Percentiles rank a stretch among this genome's conserved stretches.
Evolutionary conservation across 345 rosid species (phyloP).

Genomic region (Firmiana major): DNA sequence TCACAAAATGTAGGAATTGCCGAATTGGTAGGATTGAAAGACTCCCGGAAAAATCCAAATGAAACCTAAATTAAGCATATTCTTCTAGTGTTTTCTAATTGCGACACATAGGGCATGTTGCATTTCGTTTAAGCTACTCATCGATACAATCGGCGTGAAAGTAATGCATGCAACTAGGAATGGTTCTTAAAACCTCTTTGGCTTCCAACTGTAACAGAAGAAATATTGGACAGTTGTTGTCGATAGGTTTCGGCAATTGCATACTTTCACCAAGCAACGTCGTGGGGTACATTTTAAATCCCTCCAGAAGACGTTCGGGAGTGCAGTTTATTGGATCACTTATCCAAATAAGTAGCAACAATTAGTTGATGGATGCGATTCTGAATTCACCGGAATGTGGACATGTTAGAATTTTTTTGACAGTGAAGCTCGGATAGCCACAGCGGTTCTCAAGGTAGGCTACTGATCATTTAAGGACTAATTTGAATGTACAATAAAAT

Average conservation of each 20-base stretch:
- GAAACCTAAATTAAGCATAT: background rate
- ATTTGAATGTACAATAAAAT: no score
- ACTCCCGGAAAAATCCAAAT: no score
- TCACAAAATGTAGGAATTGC: no score
- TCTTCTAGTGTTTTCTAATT: background rate
- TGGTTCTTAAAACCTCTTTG: background rate
- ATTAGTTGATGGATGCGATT: constrained; percentile 3
- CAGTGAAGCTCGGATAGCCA: constrained; percentile 15
- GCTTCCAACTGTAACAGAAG: background rate
- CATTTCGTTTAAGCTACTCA: constrained; percentile 7
- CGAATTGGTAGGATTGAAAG: no score
- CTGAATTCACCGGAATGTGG: constrained; percentile 2
- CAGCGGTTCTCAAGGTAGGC: constrained; percentile 10
- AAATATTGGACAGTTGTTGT: background rate
- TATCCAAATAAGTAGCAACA: background rate
- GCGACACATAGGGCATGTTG: background rate
- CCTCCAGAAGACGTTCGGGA: constrained; percentile 18
- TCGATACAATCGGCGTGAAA: constrained; percentile 6
- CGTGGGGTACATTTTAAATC: constrained; percentile 5
- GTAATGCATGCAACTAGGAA: constrained; percentile 1
- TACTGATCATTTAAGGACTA: constrained; percentile 8
- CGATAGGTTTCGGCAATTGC: background rate
- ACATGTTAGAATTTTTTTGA: constrained; percentile 5
- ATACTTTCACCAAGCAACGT: background rate
- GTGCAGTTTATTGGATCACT: constrained; percentile 12